These are phyloP conservation scores for Madurella mycetomatis DNA, from an alignment of 2,329 filamentous ascomycete genomes.

Conservation along the genomic window DNA sequence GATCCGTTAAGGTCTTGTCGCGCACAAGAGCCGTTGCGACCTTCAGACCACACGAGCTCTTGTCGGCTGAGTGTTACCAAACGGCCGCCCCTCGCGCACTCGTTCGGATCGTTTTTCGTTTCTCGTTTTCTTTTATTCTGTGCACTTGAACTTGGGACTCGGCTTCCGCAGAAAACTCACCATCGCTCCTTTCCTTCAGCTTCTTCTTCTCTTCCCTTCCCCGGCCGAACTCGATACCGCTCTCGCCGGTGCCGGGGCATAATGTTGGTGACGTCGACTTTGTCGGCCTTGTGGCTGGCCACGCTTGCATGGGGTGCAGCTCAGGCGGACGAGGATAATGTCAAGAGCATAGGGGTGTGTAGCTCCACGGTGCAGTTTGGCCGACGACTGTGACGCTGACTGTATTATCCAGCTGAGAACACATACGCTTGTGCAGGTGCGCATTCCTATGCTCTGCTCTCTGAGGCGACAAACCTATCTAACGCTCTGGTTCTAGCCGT, in stretches of 20 bases:
- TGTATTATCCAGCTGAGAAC: constrained; percentile 63
- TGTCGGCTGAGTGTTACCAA: constrained; percentile 12
- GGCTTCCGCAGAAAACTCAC: neutral
- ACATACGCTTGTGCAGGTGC: constrained; percentile 74
- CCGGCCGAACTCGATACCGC: constrained; percentile 1
- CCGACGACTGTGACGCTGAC: constrained; percentile 10
- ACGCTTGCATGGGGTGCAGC: constrained; percentile 45
- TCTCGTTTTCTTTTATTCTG: constrained; percentile 6
- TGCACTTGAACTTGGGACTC: constrained; percentile 7
- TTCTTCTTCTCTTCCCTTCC: neutral
- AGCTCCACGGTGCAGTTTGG: neutral
- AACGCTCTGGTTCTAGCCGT: constrained; percentile 59
- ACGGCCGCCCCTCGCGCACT: constrained; percentile 13
- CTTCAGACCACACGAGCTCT: constrained; percentile 10
- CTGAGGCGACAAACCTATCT: constrained; percentile 14
- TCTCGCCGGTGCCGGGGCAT: constrained; percentile 19
- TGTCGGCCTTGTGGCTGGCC: constrained; percentile 47
- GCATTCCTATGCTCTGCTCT: constrained; percentile 27
- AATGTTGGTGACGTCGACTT: constrained; percentile 44
- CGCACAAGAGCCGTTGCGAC: neutral
- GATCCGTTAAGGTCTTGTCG: constrained; percentile 6
- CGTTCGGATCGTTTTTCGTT: constrained; percentile 14
- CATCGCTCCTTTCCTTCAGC: constrained; percentile 5
- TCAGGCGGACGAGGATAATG: constrained; percentile 42
- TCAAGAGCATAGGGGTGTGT: constrained; percentile 50